Evolutionary conservation across 169 alveolate species (phyloP).

Genomic region (Plasmodium reichenowi): DNA sequence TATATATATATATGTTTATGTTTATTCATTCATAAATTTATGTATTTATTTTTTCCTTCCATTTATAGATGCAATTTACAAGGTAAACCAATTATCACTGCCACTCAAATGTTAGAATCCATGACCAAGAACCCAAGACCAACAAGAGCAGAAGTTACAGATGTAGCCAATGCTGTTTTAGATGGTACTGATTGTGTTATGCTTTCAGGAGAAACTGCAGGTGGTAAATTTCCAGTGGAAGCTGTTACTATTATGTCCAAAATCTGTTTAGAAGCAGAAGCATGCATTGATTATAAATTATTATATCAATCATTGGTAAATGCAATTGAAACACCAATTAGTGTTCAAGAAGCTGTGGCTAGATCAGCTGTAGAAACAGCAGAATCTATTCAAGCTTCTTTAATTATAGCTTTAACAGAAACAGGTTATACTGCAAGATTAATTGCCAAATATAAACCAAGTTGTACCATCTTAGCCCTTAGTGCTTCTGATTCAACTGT

Average conservation of each 20-base stretch:
- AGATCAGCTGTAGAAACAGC: conserved; percentile 93
- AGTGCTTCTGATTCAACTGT: conserved; percentile 91
- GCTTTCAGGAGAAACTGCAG: conserved; percentile 93
- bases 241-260: conserved; percentile 89
- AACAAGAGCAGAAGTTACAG: conserved; percentile 99
- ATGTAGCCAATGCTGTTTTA: conserved; percentile 98
- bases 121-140: conserved; percentile 98
- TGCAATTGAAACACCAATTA: conserved; percentile 81
- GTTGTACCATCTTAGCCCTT: conserved; percentile 93
- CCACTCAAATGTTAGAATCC: conserved; percentile 99
- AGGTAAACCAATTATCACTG: conserved; percentile 98
- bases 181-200: conserved; percentile 99
- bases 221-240: conserved; percentile 86
- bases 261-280: conserved; percentile 91
- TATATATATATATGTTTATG: not conserved
- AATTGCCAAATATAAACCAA: conserved; percentile 97
- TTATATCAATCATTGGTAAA: conserved; percentile 81
- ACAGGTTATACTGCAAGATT: conserved; percentile 97
- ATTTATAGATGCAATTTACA: conserved; percentile 90
- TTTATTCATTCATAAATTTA: not conserved
- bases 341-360: conserved; percentile 92
- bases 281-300: conserved; percentile 84
- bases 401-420: conserved; percentile 96
- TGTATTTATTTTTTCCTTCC: not conserved
- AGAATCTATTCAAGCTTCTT: conserved; percentile 90